phyloP scores from a whole-genome alignment of 2,329 filamentous ascomycete species.

The Zasmidium citrigriseum region DNA sequence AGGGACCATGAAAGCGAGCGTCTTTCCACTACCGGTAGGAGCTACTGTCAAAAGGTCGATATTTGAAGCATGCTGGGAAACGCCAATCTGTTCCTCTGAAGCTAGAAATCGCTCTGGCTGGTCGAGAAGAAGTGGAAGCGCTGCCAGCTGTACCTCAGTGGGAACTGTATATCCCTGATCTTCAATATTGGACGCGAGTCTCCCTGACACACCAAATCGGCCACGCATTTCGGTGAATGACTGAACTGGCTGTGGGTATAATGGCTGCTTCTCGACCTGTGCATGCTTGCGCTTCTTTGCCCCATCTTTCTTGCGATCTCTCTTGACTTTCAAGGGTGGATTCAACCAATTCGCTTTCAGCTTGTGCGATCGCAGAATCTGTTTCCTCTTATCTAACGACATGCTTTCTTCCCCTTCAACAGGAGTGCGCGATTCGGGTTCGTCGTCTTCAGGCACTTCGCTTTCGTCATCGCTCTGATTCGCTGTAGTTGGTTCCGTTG shows the following conservation, averaged over 20 bases:
- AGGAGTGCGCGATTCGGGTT: not conserved
- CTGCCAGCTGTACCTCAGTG: constrained; percentile 90
- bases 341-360: constrained; percentile 36
- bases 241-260: constrained; percentile 79
- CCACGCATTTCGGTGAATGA: constrained; percentile 73
- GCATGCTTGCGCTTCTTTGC: constrained; percentile 39
- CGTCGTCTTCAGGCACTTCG: not conserved
- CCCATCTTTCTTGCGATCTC: constrained; percentile 49
- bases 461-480: not conserved
- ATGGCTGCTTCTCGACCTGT: constrained; percentile 52
- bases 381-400: constrained; percentile 28
- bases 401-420: not conserved
- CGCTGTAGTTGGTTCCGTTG: not conserved
- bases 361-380: constrained; percentile 36
- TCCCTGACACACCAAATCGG: constrained; percentile 71
- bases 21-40: constrained; percentile 96
- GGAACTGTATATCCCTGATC: constrained; percentile 84
- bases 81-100: constrained; percentile 17
- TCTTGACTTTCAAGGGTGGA: constrained; percentile 35
- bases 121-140: constrained; percentile 73
- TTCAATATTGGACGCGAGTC: constrained; percentile 75
- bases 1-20: constrained; percentile 86
- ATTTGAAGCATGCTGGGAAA: constrained; percentile 7
- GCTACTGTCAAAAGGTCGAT: constrained; percentile 85
- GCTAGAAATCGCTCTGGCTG: constrained; percentile 53